A percentile compares a stretch with the other conserved stretches of the same genome.
These are phyloP conservation scores for Tuber microsphaerosporum DNA, from an alignment of 495 filamentous ascomycete genomes.

Conservation along the genomic window DNA sequence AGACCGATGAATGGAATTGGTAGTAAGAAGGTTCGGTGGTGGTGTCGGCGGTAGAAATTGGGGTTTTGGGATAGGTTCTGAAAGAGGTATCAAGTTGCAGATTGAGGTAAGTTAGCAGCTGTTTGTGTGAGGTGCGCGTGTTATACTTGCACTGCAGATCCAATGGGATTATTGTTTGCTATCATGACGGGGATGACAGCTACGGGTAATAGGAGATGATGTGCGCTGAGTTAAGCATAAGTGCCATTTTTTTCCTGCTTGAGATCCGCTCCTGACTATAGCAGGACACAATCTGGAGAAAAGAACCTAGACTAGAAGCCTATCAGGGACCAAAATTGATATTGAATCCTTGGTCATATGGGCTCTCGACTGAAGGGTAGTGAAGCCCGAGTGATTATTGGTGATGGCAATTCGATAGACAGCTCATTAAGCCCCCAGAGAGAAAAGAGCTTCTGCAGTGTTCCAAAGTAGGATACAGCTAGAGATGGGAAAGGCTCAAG, in stretches of 20 bases:
- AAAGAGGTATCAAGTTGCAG: neutral
- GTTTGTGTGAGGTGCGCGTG: neutral
- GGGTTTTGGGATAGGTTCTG: neutral
- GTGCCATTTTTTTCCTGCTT: neutral
- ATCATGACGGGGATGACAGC: neutral
- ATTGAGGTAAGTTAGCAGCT: neutral
- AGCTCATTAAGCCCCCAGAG: neutral
- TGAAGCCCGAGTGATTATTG: neutral
- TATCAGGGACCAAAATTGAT: neutral
- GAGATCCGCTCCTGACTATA: neutral
- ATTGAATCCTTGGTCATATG: neutral
- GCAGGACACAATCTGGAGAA: neutral
- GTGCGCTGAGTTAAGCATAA: neutral
- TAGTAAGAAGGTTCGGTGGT: neutral
- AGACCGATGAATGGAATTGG: neutral
- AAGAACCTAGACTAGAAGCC: neutral
- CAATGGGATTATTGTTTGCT: neutral
- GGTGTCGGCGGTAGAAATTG: neutral
- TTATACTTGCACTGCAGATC: neutral
- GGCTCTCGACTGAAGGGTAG: neutral
- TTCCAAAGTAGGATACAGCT: neutral
- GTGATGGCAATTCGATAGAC: neutral
- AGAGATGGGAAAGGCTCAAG: neutral
- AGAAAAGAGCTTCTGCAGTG: neutral
- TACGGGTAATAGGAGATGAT: neutral